Evolutionary conservation across 2,329 filamentous ascomycete genomes (phyloP), one percentile per base, ranked within the genome.

Genomic region (Fusarium concolor): DNA sequence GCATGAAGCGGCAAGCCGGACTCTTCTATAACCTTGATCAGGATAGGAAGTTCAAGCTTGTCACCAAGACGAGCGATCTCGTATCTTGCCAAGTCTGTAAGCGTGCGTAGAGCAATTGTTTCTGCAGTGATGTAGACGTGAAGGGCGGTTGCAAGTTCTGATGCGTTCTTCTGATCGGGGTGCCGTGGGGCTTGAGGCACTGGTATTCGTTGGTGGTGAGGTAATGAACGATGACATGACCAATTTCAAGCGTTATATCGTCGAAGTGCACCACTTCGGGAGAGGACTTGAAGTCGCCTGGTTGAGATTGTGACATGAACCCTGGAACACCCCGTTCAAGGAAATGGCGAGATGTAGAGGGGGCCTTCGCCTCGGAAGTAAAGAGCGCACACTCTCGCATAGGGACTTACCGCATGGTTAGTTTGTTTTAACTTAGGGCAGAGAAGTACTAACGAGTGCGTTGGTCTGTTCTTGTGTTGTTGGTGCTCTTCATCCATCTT

Each of bases 181-280:
- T 3, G 4, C 12, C 29, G 1, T 4, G 2, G 1, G 35, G 39
- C 2, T 12, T 18, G 2, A 68, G 54, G 20, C 14, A 54, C 14
- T 63, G 51, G 14, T 68, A 68, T 5, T 17, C 44, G 1, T 42
- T 44, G 0, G 62, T 56, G 3, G 22, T 5, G 3, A 68, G 20
- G 14, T 53, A 68, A 22, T 64, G 62, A 6, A 67, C 29, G 7
- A 68, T 18, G 2, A 60, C 62, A 24, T 64, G 65, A 4, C 65
- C 62, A 1, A 7, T n/a, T 0, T 33, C 8, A 7, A n/a, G 9
- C 2, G 18, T 17, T 6, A 45, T 28, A 1, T 52, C 18, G 3
- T 43, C 20, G 2, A 58, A 11, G 7, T 43, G 6, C 2, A 57
- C 5, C 14, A 17, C 15, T 6, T 2, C 4, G 10, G 12, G 4